These are phyloP conservation scores for Begonia loranthoides DNA, from an alignment of 306 rosid genomes.

Conservation along the genomic window DNA sequence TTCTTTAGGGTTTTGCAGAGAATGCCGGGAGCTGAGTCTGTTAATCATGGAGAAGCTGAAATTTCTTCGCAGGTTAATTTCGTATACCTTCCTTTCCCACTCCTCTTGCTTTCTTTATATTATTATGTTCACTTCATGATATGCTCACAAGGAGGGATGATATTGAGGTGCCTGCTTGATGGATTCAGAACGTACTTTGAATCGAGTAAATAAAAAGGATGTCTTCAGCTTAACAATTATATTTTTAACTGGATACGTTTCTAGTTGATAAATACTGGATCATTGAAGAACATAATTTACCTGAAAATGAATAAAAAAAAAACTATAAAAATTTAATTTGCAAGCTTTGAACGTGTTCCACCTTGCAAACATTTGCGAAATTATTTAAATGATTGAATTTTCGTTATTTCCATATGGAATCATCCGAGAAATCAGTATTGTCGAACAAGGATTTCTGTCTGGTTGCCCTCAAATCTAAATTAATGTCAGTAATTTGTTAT, in stretches of 20 bases:
- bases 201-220: not conserved
- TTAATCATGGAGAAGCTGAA: constrained; percentile 15
- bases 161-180: not conserved
- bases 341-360: no score
- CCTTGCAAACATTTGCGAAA: no score
- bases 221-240: not conserved
- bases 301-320: no score
- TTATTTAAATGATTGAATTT: no score
- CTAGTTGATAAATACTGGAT: not conserved
- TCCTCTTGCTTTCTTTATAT: not conserved
- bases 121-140: not conserved
- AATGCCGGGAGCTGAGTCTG: constrained; percentile 45
- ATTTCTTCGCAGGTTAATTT: constrained; percentile 16
- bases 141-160: not conserved
- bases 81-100: not conserved
- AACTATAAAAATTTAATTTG: no score
- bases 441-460: no score
- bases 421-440: no score
- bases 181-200: not conserved
- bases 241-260: not conserved
- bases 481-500: no score
- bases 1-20: constrained; percentile 9
- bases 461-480: no score
- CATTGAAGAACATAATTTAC: no score
- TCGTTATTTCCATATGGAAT: no score